Base-by-base conservation (phyloP, 176 grass and related monocot species). In the Ananas comosus region DNA sequence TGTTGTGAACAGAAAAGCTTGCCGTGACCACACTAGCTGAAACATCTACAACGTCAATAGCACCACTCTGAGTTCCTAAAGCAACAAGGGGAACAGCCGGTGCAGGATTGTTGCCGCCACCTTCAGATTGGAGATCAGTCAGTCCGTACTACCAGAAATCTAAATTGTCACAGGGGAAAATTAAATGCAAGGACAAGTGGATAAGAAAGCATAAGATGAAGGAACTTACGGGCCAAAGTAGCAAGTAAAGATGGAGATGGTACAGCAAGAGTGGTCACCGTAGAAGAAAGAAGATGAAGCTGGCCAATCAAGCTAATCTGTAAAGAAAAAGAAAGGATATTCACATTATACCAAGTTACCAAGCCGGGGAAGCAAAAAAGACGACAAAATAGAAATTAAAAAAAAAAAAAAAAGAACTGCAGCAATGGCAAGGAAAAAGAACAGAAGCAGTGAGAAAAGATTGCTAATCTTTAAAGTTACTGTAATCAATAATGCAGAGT, bases 221-320 rank as follows among this genome's bases (percentile, higher is more conserved):
- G 22, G 3, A 28, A 87, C 83, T 80, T 90, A 97, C 93, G 86
- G 27, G 93, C 93, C 74, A 97, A 83, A 81, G 93, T 97, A 75
- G 93, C 93, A 77, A 91, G 90, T 76, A 97, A 76, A 79, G 93
- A 97, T 79, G 93, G 93, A 64, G 88, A 92, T 74, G 93, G 93
- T 74, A 97, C 86, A 10, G 93, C 89, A 63, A 97, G 79, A n/a
- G 89, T 97, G 68, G 93, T 89, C 71, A 97, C 79, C n/a, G 93
- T 92, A 72, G 89, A 97, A 24, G 93, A 97, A 88, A 97, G 79
- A 90, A 97, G 93, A 92, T 97, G 93, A 78, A 97, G 93, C 77
- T 97, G 86, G 4, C 93, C 93, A 50, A 80, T 92, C 80, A 97
- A 87, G 86, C 81, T 92, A 68, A 97, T 92, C 93, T 97, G 86